Conservation (phyloP, 768 basidiomycete species). For the Lactifluus subvellereus region DNA sequence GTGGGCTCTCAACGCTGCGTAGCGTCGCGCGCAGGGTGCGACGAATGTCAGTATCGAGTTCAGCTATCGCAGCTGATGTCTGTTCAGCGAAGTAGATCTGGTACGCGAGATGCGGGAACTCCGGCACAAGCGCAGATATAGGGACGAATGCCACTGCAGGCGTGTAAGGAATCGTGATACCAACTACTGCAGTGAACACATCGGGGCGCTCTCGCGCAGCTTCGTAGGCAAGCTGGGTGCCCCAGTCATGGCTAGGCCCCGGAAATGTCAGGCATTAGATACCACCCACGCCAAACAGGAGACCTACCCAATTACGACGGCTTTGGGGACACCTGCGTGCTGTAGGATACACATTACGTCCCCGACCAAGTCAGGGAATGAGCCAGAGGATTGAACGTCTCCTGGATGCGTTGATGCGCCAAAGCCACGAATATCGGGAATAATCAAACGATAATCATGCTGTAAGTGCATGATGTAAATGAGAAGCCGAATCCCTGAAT, state of each 20-base stretch:
- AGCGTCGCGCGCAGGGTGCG: slow-evolving; percentile 53
- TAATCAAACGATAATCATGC: slow-evolving; percentile 56
- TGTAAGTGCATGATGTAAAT: slow-evolving; percentile 25
- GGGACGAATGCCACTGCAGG: slow-evolving; percentile 46
- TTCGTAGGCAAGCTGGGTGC: slow-evolving; percentile 59
- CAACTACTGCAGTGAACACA: slow-evolving; percentile 54
- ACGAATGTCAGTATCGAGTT: slow-evolving; percentile 52
- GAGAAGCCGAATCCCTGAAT: not conserved
- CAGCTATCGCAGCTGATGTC: slow-evolving; percentile 42
- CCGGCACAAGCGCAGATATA: slow-evolving; percentile 36
- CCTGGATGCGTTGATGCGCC: slow-evolving; percentile 61
- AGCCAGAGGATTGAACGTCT: slow-evolving; percentile 53
- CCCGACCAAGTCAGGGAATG: slow-evolving; percentile 51
- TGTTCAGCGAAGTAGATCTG: slow-evolving; percentile 48
- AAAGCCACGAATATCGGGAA: slow-evolving; percentile 65
- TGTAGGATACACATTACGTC: slow-evolving; percentile 61
- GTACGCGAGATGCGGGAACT: slow-evolving; percentile 53
- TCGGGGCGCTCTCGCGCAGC: slow-evolving; percentile 65
- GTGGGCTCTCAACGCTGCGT: slow-evolving; percentile 47
- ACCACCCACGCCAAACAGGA: not conserved
- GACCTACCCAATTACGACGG: slow-evolving; percentile 57
- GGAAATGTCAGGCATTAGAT: not conserved
- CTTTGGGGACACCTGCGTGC: slow-evolving; percentile 42
- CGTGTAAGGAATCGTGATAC: slow-evolving; percentile 58
- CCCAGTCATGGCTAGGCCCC: slow-evolving; percentile 65